phyloP scores from a whole-genome alignment of 2,329 filamentous ascomycete species.

The Cercospora canescens region DNA sequence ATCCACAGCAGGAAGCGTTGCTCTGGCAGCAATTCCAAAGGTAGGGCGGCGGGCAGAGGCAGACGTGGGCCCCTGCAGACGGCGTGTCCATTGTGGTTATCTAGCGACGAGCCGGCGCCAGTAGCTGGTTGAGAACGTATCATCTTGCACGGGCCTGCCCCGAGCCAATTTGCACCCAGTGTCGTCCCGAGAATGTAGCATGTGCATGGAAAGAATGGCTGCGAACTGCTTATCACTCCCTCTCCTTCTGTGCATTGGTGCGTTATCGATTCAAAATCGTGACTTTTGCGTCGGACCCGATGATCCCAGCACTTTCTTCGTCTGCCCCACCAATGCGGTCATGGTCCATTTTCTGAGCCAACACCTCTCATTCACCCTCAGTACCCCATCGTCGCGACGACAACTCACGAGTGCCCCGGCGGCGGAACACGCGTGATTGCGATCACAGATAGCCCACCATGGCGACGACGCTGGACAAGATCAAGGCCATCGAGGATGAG shows the following conservation, averaged over 20 bases:
- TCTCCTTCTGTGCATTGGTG: not conserved
- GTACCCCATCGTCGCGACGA: not conserved
- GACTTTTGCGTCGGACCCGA: not conserved
- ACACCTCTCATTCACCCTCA: not conserved
- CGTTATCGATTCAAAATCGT: not conserved
- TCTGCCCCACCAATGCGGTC: not conserved
- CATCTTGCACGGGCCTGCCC: not conserved
- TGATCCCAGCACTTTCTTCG: not conserved
- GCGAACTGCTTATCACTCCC: not conserved
- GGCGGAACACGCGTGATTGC: not conserved
- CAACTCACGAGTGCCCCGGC: not conserved
- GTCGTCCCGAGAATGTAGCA: constrained; percentile 4
- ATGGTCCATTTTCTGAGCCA: not conserved
- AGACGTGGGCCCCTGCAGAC: not conserved
- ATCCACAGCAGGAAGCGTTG: not conserved
- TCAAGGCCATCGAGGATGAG: constrained; percentile 96
- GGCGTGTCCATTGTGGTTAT: constrained; percentile 4
- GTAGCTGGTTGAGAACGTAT: constrained; percentile 7
- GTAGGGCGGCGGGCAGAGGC: not conserved
- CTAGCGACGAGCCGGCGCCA: constrained; percentile 11
- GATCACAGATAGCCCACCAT: constrained; percentile 50
- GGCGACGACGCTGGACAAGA: constrained; percentile 98
- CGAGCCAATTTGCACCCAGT: not conserved
- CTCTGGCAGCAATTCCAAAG: not conserved
- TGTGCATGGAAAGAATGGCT: not conserved